Conservation (phyloP, 2,329 filamentous ascomycete species). For the Dendryphion nanum region DNA sequence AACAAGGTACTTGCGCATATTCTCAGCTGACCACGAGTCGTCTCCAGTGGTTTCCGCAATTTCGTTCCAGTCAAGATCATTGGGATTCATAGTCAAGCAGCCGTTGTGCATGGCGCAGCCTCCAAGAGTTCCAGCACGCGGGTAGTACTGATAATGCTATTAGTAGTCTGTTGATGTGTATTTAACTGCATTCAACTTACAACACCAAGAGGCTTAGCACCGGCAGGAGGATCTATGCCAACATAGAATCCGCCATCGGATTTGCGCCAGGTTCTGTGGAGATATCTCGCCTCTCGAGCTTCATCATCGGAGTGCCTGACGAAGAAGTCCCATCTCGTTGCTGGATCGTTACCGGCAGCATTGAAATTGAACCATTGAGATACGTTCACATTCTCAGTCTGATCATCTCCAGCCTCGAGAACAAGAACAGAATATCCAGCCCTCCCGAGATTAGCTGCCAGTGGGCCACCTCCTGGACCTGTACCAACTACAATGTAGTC, state of each 20-base stretch:
- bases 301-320: constrained; percentile 59
- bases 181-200: too few species aligned
- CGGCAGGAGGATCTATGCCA: constrained; percentile 52
- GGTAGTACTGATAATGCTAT: constrained; percentile 52
- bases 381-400: constrained; percentile 50
- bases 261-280: constrained; percentile 57
- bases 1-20: constrained; percentile 58
- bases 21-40: constrained; percentile 53
- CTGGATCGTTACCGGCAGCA: constrained; percentile 54
- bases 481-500: constrained; percentile 63
- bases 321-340: constrained; percentile 61
- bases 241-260: constrained; percentile 53
- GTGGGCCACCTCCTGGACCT: constrained; percentile 57
- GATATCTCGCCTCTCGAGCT: constrained; percentile 52
- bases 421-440: constrained; percentile 58
- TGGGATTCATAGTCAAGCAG: constrained; percentile 50
- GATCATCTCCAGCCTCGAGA: constrained; percentile 59
- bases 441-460: constrained; percentile 56
- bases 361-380: constrained; percentile 52
- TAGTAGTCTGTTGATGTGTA: too few species aligned
- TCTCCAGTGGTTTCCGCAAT: constrained; percentile 60
- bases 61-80: constrained; percentile 58
- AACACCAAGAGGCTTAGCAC: constrained; percentile 51
- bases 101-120: constrained; percentile 63
- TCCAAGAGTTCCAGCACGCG: constrained; percentile 56